Evolutionary conservation across 345 rosid species (phyloP).

Genomic region (Fremontodendron californicum): DNA sequence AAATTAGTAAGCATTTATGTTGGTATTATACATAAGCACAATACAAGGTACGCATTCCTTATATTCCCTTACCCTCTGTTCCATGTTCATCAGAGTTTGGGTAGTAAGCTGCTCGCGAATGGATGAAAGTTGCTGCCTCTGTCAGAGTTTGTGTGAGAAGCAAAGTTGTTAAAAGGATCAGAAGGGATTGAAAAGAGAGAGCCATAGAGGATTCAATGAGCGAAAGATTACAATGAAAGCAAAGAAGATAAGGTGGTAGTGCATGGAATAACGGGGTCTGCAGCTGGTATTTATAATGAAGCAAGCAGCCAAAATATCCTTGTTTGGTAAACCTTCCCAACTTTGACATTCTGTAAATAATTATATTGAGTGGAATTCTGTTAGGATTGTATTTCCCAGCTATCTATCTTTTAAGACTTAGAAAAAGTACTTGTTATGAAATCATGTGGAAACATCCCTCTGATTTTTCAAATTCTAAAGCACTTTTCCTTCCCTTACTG

Average conservation of each 20-base stretch:
- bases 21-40: neutral
- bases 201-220: constrained; percentile 29
- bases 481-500: constrained; percentile 11
- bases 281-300: constrained; percentile 42
- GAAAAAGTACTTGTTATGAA: constrained; percentile 7
- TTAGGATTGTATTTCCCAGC: constrained; percentile 12
- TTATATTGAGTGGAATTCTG: constrained; percentile 13
- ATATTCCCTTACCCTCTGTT: constrained; percentile 43
- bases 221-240: constrained; percentile 2
- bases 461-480: constrained; percentile 13
- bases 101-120: constrained; percentile 53
- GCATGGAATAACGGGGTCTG: constrained; percentile 22
- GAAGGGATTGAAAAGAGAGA: constrained; percentile 23
- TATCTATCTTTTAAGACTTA: constrained; percentile 19
- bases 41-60: neutral
- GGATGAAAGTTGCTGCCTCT: constrained; percentile 42
- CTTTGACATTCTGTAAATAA: constrained; percentile 28
- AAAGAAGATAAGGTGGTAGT: constrained; percentile 23
- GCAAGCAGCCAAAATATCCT: neutral
- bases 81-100: constrained; percentile 53
- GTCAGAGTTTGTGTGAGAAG: constrained; percentile 25
- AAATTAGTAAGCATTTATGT: constrained; percentile 2
- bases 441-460: constrained; percentile 14
- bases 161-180: constrained; percentile 24
- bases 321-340: constrained; percentile 22